Conservation (phyloP, 768 basidiomycete genomes). For the Sistotremastrum niveocremeum region DNA sequence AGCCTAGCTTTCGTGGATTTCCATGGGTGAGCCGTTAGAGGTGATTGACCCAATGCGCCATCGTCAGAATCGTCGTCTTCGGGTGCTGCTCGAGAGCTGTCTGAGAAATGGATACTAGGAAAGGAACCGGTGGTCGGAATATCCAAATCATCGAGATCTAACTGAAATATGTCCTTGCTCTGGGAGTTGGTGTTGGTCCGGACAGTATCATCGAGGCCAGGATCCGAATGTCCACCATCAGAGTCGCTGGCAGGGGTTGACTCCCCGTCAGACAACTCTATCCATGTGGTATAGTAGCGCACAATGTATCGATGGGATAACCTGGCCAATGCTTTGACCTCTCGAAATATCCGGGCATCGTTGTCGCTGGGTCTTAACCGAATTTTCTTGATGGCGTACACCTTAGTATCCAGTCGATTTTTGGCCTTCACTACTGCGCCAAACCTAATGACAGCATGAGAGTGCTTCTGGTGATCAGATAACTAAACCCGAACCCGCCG, state of each 20-base stretch:
- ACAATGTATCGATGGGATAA: constrained; percentile 86
- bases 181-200: constrained; percentile 4
- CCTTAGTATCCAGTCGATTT: constrained; percentile 74
- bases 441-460: constrained; percentile 60
- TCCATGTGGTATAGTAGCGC: constrained; percentile 83
- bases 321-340: constrained; percentile 79
- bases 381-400: constrained; percentile 89
- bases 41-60: constrained; percentile 12
- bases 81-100: constrained; percentile 19
- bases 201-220: constrained; percentile 1
- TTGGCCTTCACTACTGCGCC: constrained; percentile 92
- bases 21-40: constrained; percentile 1
- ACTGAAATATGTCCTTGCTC: constrained; percentile 40
- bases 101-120: constrained; percentile 74
- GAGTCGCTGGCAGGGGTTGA: constrained; percentile 27
- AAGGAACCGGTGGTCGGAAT: constrained; percentile 53
- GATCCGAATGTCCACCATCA: constrained; percentile 35
- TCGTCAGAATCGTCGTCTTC: constrained; percentile 16
- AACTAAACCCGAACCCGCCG: neutral
- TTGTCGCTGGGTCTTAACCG: constrained; percentile 64
- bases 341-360: constrained; percentile 79
- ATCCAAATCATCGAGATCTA: constrained; percentile 51
- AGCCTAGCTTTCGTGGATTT: constrained; percentile 1
- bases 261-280: constrained; percentile 50
- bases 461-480: constrained; percentile 27